Evolutionary conservation across 805 yeast genomes (phyloP).

Genomic region (Candida boleticola): DNA sequence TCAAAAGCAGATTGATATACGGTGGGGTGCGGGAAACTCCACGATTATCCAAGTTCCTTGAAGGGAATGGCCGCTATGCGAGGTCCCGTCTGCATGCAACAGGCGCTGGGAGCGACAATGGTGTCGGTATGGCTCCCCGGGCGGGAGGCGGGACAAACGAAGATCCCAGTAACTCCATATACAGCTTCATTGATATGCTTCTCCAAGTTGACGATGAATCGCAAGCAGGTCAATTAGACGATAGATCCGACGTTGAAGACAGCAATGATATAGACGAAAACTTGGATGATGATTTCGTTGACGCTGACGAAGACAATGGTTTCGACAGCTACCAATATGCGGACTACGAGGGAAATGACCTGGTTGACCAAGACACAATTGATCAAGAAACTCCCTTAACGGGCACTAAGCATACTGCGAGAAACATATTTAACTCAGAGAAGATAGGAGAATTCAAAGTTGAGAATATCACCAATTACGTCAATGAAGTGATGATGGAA

Average conservation of each 20-base stretch:
- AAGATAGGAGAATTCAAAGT: slow-evolving; percentile 2
- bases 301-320: not conserved
- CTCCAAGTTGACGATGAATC: slow-evolving; percentile 1
- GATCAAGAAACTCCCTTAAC: not conserved
- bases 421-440: not conserved
- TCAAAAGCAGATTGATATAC: slow-evolving; percentile 23
- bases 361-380: not conserved
- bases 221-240: not conserved
- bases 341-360: not conserved
- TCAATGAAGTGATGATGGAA: not conserved
- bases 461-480: not conserved
- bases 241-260: not conserved
- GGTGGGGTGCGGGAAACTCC: slow-evolving; percentile 5
- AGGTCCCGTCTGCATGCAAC: too few species aligned
- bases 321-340: not conserved
- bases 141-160: too few species aligned
- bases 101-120: not conserved
- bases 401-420: not conserved
- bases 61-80: too few species aligned
- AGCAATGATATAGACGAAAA: not conserved
- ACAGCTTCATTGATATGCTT: not conserved
- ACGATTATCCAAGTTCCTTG: slow-evolving; percentile 8
- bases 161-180: slow-evolving; percentile 1
- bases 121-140: not conserved
- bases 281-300: not conserved